These are phyloP conservation scores for Exophiala phaeomuriformis DNA, from an alignment of 2,329 filamentous ascomycete species.

Conservation along the genomic window DNA sequence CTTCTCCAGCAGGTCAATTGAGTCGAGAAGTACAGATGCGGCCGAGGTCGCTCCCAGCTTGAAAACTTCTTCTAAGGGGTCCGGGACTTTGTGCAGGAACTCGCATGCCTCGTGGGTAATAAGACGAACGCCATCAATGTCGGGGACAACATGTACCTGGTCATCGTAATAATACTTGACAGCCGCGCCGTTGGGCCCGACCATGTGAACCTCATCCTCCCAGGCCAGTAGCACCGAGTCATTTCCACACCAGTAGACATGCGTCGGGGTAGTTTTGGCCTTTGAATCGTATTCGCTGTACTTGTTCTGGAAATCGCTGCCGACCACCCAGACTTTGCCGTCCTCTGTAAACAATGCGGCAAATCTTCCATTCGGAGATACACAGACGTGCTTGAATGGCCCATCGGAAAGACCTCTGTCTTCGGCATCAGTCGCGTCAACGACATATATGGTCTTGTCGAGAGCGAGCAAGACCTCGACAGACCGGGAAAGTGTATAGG, in stretches of 20 bases:
- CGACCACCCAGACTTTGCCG: slow-evolving; percentile 85
- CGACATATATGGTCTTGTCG: slow-evolving; percentile 71
- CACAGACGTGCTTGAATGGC: slow-evolving; percentile 81
- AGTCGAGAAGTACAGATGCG: slow-evolving; percentile 87
- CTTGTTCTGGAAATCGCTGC: slow-evolving; percentile 87
- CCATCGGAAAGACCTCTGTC: slow-evolving; percentile 87
- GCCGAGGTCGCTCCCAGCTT: slow-evolving; percentile 79
- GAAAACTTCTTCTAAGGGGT: slow-evolving; percentile 82
- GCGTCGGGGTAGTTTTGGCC: slow-evolving; percentile 75
- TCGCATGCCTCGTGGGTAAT: slow-evolving; percentile 94
- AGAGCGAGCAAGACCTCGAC: slow-evolving; percentile 89
- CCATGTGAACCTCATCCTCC: slow-evolving; percentile 94
- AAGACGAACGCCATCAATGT: slow-evolving; percentile 81
- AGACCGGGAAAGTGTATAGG: slow-evolving; percentile 80
- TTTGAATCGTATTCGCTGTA: slow-evolving; percentile 86
- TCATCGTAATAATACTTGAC: slow-evolving; percentile 79
- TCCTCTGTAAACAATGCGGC: slow-evolving; percentile 80
- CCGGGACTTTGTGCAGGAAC: slow-evolving; percentile 88
- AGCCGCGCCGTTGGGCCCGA: slow-evolving; percentile 73
- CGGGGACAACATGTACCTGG: slow-evolving; percentile 79
- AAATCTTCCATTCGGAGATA: slow-evolving; percentile 85
- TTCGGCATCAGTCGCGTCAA: slow-evolving; percentile 83
- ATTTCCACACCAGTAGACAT: slow-evolving; percentile 93
- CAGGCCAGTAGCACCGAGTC: slow-evolving; percentile 89
- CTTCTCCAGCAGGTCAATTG: slow-evolving; percentile 80